Evolutionary conservation across 345 rosid species (phyloP).

Genomic region (Acer saccharum): DNA sequence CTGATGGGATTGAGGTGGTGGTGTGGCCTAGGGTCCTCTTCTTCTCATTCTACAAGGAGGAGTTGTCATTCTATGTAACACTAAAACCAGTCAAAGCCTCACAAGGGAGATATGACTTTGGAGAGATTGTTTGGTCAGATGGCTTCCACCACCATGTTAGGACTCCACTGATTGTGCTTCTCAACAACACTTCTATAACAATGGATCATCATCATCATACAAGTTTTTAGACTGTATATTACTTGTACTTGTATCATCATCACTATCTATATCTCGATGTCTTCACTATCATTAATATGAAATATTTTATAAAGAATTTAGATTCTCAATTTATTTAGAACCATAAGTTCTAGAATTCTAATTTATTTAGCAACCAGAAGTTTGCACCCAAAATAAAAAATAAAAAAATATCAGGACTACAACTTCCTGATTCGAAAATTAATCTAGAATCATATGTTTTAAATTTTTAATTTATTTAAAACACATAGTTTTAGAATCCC

Average conservation of each 20-base stretch:
- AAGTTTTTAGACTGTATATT: not conserved
- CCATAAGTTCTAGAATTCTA: too few species aligned
- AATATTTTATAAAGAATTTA: too few species aligned
- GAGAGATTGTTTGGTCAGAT: slow-evolving; percentile 67
- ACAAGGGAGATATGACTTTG: slow-evolving; percentile 58
- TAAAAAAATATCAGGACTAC: too few species aligned
- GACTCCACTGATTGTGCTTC: slow-evolving; percentile 56
- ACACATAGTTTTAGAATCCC: too few species aligned
- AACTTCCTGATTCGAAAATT: too few species aligned
- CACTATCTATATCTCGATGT: too few species aligned
- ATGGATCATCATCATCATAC: not conserved
- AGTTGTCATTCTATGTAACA: slow-evolving; percentile 49
- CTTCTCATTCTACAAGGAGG: slow-evolving; percentile 39
- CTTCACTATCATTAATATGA: too few species aligned
- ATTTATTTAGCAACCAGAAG: too few species aligned
- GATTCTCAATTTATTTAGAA: too few species aligned
- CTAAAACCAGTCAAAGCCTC: slow-evolving; percentile 45
- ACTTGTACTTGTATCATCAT: not conserved
- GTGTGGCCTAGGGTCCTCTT: slow-evolving; percentile 60
- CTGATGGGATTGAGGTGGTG: slow-evolving; percentile 58
- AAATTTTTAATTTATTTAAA: too few species aligned
- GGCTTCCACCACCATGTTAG: slow-evolving; percentile 67
- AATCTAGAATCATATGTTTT: too few species aligned
- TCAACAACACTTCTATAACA: slow-evolving; percentile 22
- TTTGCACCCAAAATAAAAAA: too few species aligned